A percentile compares a stretch with the other conserved stretches of the same genome.
Conservation (phyloP, 129 eudicot species). For the Cynara cardunculus region DNA sequence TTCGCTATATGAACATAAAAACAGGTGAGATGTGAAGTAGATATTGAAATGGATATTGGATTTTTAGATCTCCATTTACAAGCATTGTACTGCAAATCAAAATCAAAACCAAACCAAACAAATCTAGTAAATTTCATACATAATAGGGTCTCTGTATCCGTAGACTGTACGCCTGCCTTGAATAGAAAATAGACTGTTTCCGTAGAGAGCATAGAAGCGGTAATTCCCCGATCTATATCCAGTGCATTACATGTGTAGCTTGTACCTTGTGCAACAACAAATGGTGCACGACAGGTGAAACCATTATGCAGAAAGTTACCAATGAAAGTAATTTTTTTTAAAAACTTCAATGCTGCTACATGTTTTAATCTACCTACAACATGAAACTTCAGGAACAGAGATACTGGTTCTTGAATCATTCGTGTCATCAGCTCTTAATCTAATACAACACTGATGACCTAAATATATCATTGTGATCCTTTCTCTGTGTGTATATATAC, state of each 20-base stretch:
- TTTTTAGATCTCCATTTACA: background rate
- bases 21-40: background rate
- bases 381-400: slow-evolving; percentile 7
- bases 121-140: background rate
- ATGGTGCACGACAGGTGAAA: background rate
- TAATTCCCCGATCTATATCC: background rate
- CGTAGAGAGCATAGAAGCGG: no score
- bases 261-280: background rate
- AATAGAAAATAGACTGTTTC: background rate
- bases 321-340: background rate
- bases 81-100: background rate
- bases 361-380: slow-evolving; percentile 11
- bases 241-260: background rate
- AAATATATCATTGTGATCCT: background rate
- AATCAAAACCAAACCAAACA: background rate
- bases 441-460: background rate
- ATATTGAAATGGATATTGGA: background rate
- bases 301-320: background rate
- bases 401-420: background rate
- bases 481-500: background rate
- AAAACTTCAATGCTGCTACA: background rate
- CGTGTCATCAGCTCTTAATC: slow-evolving; percentile 13
- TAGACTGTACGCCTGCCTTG: no score
- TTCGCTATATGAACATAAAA: background rate
- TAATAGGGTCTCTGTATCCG: background rate